phyloP scores from a whole-genome alignment of 2,329 filamentous ascomycete species.

The Clonostachys chloroleuca region DNA sequence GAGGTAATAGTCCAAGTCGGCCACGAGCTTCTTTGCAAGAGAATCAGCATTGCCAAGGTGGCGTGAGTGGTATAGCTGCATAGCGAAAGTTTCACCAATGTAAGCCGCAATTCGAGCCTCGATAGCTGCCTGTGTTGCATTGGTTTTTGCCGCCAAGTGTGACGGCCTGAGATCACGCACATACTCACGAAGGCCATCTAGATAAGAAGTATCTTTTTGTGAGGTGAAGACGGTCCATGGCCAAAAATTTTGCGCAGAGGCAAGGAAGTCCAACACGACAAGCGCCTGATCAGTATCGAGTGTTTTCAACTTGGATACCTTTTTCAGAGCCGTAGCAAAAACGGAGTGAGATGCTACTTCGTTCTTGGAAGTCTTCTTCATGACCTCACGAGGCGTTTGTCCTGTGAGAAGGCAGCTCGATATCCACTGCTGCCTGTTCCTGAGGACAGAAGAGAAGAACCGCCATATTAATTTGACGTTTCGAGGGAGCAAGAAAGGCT shows the following conservation, averaged over 20 bases:
- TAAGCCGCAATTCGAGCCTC: slow-evolving; percentile 73
- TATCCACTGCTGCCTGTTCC: slow-evolving; percentile 93
- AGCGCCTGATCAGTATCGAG: slow-evolving; percentile 63
- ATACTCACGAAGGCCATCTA: slow-evolving; percentile 68
- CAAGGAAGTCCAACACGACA: slow-evolving; percentile 80
- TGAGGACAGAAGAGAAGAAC: slow-evolving; percentile 80
- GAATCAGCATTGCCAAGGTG: slow-evolving; percentile 64
- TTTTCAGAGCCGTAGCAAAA: slow-evolving; percentile 68
- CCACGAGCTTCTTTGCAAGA: slow-evolving; percentile 67
- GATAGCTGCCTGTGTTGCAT: slow-evolving; percentile 52
- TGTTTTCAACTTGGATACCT: slow-evolving; percentile 60
- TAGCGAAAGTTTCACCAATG: slow-evolving; percentile 81
- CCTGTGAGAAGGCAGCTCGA: slow-evolving; percentile 90
- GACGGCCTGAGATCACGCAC: slow-evolving; percentile 54
- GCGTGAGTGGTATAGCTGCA: slow-evolving; percentile 83
- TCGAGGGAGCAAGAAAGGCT: slow-evolving; percentile 61
- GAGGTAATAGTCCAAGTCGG: slow-evolving; percentile 74
- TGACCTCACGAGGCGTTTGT: slow-evolving; percentile 72
- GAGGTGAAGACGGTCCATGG: slow-evolving; percentile 86
- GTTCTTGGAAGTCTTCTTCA: slow-evolving; percentile 50
- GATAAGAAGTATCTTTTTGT: slow-evolving; percentile 68
- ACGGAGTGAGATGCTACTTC: slow-evolving; percentile 56
- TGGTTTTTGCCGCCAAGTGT: slow-evolving; percentile 45
- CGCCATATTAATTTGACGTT: slow-evolving; percentile 74
- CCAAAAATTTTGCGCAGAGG: slow-evolving; percentile 89